Conservation (phyloP, 2,329 filamentous ascomycete genomes). For the Aotearoamyces nothofagi region DNA sequence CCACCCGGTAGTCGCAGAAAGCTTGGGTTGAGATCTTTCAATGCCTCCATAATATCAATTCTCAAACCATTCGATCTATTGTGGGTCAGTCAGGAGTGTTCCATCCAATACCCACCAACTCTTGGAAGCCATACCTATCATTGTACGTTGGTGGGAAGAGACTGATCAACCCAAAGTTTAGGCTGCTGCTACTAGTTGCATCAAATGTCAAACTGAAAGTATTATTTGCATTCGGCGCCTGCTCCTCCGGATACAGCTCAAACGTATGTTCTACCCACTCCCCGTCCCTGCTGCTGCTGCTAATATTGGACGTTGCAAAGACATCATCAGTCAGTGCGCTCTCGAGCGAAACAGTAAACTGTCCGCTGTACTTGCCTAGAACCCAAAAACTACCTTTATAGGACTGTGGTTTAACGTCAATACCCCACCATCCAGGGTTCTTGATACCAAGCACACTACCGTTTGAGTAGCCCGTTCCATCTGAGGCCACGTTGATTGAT, state of each 20-base stretch:
- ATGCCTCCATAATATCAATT: slow-evolving; percentile 34
- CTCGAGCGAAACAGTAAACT: slow-evolving; percentile 17
- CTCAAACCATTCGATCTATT: slow-evolving; percentile 35
- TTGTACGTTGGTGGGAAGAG: slow-evolving; percentile 47
- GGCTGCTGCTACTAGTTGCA: slow-evolving; percentile 21
- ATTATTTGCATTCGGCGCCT: slow-evolving; percentile 28
- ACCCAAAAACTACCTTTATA: slow-evolving; percentile 16
- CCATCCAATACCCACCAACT: slow-evolving; percentile 6
- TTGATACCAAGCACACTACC: slow-evolving; percentile 27
- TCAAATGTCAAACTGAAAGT: slow-evolving; percentile 39
- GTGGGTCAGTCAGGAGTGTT: not conserved
- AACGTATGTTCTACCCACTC: slow-evolving; percentile 13
- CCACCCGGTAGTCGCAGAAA: slow-evolving; percentile 52
- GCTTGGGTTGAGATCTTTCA: slow-evolving; percentile 36
- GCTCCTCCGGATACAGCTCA: slow-evolving; percentile 6
- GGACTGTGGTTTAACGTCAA: slow-evolving; percentile 18
- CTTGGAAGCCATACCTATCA: slow-evolving; percentile 24
- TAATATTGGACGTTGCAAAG: slow-evolving; percentile 10
- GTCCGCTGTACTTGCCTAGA: slow-evolving; percentile 10
- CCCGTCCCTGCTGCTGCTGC: slow-evolving; percentile 4
- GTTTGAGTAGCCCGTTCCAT: slow-evolving; percentile 16
- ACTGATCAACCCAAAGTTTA: slow-evolving; percentile 43
- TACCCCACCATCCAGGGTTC: slow-evolving; percentile 43
- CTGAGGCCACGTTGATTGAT: slow-evolving; percentile 16
- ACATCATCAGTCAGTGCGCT: slow-evolving; percentile 6